Base-by-base conservation (phyloP, 768 basidiomycete genomes). In the Porpolomopsis calyptriformis region DNA sequence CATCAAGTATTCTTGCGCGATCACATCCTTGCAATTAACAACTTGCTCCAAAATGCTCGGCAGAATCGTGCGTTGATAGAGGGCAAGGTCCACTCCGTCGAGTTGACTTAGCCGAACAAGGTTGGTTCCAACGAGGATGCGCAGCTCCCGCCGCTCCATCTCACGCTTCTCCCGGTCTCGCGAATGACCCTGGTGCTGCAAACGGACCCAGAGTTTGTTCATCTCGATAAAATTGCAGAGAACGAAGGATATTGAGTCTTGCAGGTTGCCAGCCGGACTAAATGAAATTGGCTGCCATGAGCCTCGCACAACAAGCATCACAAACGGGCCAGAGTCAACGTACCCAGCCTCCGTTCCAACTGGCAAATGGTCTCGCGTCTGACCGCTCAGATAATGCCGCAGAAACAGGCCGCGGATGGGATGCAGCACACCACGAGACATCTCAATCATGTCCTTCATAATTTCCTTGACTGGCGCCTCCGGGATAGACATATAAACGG, bases 391-490 rank as follows among this genome's bases (percentile, higher is more conserved):
- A 64, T 98, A 98, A 60, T 99, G 94, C 22, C 94, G 76, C 27
- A 99, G 70, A 66, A 99, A 99, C 26, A 99, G 68, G 14, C 96
- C 96, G 38, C 96, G 76, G 41, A 92, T 90, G n/a, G 96, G 94
- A 61, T 98, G 92, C 52, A 98, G 73, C 4, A 99, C 91, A 50
- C 96, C 96, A 16, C 92, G 73, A 27, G 91, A 91, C 96, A 98
- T 98, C 64, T 99, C 96, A 85, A 99, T 85, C 94, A 98, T 97
- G 64, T 99, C 96, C 73, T 96, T 98, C 94, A 98, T 99, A 51
- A 99, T 91, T 68, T 99, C 94, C 72, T 92, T 96, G 46, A 98
- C 82, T 3, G 94, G 94, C 8, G 94, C 93, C 49, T 96, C 94
- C 2, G 91, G 81, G 43, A 97, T 82, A 23, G 91, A 92, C 96